Evolutionary conservation across 1,284 basidiomycete species (phyloP), one percentile per base, ranked within the genome.

Genomic region (Porogramme epimiltina): DNA sequence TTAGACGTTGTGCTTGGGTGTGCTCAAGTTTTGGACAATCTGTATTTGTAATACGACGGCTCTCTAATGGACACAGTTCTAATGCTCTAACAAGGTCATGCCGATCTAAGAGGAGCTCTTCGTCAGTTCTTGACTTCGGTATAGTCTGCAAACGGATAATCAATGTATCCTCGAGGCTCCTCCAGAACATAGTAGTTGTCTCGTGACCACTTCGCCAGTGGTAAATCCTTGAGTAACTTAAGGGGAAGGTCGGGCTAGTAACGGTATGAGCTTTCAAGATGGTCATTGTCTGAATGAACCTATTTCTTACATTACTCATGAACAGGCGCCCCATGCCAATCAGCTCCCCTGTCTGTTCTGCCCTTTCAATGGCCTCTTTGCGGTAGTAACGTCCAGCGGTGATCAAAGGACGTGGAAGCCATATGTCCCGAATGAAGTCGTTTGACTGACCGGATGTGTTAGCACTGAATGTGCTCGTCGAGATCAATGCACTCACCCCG

Each of bases 221-320:
- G 62, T 3, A 69, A 45, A 38, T 69, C 52, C 39, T 70, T 53
- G 41, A 59, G 54, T 11, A 73, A 52, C 2, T 80, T 72, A 11
- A 66, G 57, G 0, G 75, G 74, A 1, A 83, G 68, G 58, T 83
- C 81, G 15, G 81, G 80, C 73, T 77, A n/a, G 49, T 36, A 2
- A 23, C 22, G 15, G 18, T 24, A n/a, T 10, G 25, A 31, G 22
- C n/a, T 25, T 11, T 9, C 15, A 20, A 23, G 45, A 4, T 13
- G 26, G 6, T 16, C 11, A 18, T 3, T n/a, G n/a, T n/a, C n/a
- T n/a, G n/a, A n/a, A n/a, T 3, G 11, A 11, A 6, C n/a, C n/a
- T n/a, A n/a, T n/a, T n/a, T n/a, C 49, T 25, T 19, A 75, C 69
- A 49, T 77, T 75, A 4, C 71, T 66, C 47, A 81, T 77, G 55